Percentiles rank a stretch among this genome's conserved stretches.
phyloP scores from a whole-genome alignment of 176 grass and related monocot genomes.

The Zoysia pacifica region DNA sequence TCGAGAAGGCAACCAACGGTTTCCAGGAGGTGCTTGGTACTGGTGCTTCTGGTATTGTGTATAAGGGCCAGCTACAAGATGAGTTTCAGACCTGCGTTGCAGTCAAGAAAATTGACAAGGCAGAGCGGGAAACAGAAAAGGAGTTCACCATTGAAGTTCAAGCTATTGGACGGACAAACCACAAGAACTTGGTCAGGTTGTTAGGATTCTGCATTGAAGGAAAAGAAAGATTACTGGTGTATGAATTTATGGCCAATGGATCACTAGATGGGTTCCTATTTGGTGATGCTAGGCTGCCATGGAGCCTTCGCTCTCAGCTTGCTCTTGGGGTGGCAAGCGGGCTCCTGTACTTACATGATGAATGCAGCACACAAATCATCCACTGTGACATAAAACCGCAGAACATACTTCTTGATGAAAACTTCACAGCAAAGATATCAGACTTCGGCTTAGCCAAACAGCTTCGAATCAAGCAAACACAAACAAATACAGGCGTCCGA shows the following conservation, averaged over 20 bases:
- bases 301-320: constrained; percentile 37
- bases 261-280: constrained; percentile 41
- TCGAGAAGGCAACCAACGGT: constrained; percentile 34
- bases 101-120: constrained; percentile 48
- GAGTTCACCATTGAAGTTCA: constrained; percentile 50
- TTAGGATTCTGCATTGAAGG: constrained; percentile 56
- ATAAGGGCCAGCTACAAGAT: constrained; percentile 23
- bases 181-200: constrained; percentile 56
- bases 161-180: constrained; percentile 48
- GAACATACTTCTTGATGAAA: constrained; percentile 41
- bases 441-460: constrained; percentile 49
- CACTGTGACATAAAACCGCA: constrained; percentile 52
- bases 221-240: constrained; percentile 44
- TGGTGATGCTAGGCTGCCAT: neutral
- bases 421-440: constrained; percentile 37
- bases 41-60: constrained; percentile 49
- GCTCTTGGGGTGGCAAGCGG: constrained; percentile 26
- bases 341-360: constrained; percentile 40
- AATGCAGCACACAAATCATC: constrained; percentile 42
- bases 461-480: constrained; percentile 36
- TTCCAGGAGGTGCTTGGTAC: constrained; percentile 44
- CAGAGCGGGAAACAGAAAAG: constrained; percentile 39
- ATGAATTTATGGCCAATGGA: constrained; percentile 57
- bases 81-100: neutral
- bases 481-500: constrained; percentile 36